phyloP scores from a whole-genome alignment of 441 rosid genomes.

The Sinapis alba region DNA sequence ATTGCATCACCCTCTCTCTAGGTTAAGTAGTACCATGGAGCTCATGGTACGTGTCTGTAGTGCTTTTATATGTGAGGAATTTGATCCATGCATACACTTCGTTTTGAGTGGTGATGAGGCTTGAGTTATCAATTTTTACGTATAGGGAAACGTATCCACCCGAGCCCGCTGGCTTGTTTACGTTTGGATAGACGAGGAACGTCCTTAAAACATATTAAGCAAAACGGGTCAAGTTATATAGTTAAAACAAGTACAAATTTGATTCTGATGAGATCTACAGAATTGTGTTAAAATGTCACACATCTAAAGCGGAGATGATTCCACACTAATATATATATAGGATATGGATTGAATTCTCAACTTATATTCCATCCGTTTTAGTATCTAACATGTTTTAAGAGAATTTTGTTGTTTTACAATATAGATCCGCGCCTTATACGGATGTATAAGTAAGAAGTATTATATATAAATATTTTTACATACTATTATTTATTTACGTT shows the following conservation, averaged over 20 bases:
- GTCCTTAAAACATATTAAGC: conserved; percentile 9
- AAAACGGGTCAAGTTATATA: neutral
- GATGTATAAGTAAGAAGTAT: too few species aligned
- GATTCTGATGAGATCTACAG: neutral
- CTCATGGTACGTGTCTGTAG: neutral
- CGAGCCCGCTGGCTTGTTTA: neutral
- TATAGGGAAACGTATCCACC: conserved; percentile 17
- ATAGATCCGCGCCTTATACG: too few species aligned
- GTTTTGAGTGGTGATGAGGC: neutral
- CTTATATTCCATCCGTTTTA: too few species aligned
- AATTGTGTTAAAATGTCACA: neutral
- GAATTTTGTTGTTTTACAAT: too few species aligned
- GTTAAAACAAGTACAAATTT: neutral
- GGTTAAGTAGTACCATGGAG: conserved; percentile 11
- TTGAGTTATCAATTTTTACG: conserved; percentile 25
- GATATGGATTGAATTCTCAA: too few species aligned
- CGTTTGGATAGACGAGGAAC: conserved; percentile 13
- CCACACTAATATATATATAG: too few species aligned
- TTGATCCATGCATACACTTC: conserved; percentile 23
- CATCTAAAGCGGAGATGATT: neutral
- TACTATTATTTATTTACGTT: too few species aligned
- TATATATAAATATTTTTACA: too few species aligned
- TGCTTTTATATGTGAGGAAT: conserved; percentile 11
- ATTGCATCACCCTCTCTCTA: too few species aligned
- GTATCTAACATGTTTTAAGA: too few species aligned